Evolutionary conservation across 176 grass and related monocot genomes (phyloP).

Genomic region (Miscanthus lutarioriparius): DNA sequence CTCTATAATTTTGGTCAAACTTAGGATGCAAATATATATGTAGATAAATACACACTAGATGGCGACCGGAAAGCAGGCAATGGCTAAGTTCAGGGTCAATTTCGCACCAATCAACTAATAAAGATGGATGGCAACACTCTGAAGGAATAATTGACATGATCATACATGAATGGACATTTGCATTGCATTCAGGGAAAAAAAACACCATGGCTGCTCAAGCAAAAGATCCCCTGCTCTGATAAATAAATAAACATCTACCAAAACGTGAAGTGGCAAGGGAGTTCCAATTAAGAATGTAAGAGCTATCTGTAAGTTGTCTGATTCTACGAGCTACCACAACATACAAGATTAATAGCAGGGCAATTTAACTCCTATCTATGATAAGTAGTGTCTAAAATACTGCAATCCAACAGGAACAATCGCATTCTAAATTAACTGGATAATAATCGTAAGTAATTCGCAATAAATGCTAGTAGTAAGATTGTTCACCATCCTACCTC

Average conservation of each 20-base stretch:
- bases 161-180: constrained; percentile 3
- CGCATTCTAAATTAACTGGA: not conserved
- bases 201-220: not conserved
- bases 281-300: constrained; percentile 3
- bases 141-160: not conserved
- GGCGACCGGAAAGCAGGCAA: not conserved
- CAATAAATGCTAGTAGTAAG: not conserved
- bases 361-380: not conserved
- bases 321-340: not conserved
- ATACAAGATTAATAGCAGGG: not conserved
- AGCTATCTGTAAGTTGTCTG: not conserved
- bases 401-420: not conserved
- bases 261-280: not conserved
- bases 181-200: not conserved
- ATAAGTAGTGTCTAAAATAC: not conserved
- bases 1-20: no score
- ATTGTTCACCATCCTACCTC: constrained; percentile 56
- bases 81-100: not conserved
- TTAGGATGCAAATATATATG: not conserved
- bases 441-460: no score
- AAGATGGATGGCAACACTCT: not conserved
- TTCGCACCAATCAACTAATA: not conserved
- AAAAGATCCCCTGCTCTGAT: constrained; percentile 14
- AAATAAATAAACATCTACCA: constrained; percentile 19
- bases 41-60: not conserved